These are phyloP conservation scores for Tylopilus vinaceipallidus DNA, from an alignment of 768 basidiomycete species.

Conservation along the genomic window DNA sequence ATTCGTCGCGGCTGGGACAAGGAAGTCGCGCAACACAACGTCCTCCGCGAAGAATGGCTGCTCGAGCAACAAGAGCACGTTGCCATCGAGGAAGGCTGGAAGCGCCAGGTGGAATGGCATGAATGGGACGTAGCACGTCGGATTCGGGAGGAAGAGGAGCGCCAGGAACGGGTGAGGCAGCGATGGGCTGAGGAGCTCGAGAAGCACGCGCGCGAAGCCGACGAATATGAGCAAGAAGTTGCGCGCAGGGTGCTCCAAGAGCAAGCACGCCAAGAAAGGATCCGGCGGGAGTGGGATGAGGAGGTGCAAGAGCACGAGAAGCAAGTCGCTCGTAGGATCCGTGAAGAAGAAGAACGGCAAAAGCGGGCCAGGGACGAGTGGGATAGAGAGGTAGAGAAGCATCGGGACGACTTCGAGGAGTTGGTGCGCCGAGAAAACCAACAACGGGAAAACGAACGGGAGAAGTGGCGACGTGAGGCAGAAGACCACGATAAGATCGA, in stretches of 20 bases:
- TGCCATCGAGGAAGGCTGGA: conserved; percentile 1
- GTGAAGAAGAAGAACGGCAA: conserved; percentile 7
- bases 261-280: conserved; percentile 5
- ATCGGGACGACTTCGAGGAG: conserved; percentile 10
- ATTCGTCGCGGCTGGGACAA: conserved; percentile 13
- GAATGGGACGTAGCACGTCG: conserved; percentile 7
- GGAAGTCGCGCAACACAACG: background rate
- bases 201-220: background rate
- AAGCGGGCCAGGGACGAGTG: conserved; percentile 1
- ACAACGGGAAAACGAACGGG: conserved; percentile 7
- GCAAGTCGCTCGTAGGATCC: background rate
- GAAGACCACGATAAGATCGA: conserved; percentile 16
- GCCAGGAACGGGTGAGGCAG: conserved; percentile 4
- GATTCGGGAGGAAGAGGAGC: conserved; percentile 4
- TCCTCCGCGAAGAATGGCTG: conserved; percentile 4
- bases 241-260: conserved; percentile 6
- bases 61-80: conserved; percentile 6
- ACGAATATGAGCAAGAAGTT: conserved; percentile 3
- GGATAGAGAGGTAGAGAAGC: conserved; percentile 1
- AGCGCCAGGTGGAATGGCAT: conserved; percentile 11
- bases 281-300: conserved; percentile 1
- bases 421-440: conserved; percentile 9
- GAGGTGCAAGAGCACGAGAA: conserved; percentile 5
- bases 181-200: conserved; percentile 6
- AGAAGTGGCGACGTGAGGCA: conserved; percentile 17